Evolutionary conservation across 1,284 basidiomycete genomes (phyloP).

Genomic region (Puccinia horiana): DNA sequence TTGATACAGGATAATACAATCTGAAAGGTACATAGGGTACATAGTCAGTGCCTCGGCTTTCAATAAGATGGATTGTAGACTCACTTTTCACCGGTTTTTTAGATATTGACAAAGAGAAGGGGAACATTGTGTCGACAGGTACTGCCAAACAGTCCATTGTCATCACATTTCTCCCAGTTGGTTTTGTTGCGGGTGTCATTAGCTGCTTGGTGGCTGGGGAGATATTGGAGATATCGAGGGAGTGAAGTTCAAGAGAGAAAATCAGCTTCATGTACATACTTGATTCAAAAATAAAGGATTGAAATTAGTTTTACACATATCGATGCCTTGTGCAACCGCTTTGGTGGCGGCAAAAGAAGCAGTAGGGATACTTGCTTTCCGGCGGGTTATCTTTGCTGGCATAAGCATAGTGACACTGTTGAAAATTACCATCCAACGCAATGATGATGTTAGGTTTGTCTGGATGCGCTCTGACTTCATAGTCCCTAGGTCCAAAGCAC

Average conservation of each 20-base stretch:
- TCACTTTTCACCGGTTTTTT: constrained; percentile 25
- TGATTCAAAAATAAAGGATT: no score
- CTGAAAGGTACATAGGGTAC: background rate
- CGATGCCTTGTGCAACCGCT: background rate
- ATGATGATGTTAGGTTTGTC: background rate
- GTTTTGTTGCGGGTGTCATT: background rate
- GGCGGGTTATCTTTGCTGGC: background rate
- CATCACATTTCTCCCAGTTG: constrained; percentile 26
- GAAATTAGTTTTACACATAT: background rate
- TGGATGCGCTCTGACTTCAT: background rate
- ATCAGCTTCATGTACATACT: no score
- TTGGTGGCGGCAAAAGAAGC: background rate
- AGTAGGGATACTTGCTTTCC: background rate
- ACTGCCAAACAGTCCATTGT: constrained; percentile 19
- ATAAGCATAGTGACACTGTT: background rate
- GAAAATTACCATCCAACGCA: background rate
- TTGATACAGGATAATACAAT: constrained; percentile 27
- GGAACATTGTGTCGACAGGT: constrained; percentile 22
- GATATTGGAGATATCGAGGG: background rate
- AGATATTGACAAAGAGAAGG: background rate
- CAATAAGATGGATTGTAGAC: background rate
- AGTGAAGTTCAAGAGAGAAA: background rate
- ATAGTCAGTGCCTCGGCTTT: background rate
- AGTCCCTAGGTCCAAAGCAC: background rate
- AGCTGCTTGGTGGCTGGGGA: background rate